Evolutionary conservation across 306 rosid species (phyloP).

Genomic region (Clitoria ternatea): DNA sequence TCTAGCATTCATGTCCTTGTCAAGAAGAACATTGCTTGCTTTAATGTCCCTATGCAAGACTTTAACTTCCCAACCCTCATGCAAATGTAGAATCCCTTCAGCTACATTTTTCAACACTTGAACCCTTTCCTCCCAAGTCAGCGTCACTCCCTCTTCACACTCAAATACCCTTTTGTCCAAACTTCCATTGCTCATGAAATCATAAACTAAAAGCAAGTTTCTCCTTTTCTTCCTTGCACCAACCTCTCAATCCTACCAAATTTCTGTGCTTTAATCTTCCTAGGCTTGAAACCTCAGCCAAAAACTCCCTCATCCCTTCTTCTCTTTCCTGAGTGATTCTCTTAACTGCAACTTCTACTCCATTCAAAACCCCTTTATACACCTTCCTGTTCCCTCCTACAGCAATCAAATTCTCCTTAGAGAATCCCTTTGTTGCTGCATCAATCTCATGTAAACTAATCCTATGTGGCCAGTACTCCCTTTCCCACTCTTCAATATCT

Average conservation of each 20-base stretch:
- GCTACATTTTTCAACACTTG: constrained; percentile 56
- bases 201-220: constrained; percentile 55
- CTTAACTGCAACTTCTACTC: constrained; percentile 58
- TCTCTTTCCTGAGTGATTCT: constrained; percentile 42
- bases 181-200: constrained; percentile 66
- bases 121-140: constrained; percentile 55
- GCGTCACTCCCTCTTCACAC: constrained; percentile 31
- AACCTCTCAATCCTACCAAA: constrained; percentile 59
- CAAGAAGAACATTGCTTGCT: constrained; percentile 61
- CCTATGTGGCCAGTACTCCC: constrained; percentile 67
- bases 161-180: constrained; percentile 58
- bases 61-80: constrained; percentile 70
- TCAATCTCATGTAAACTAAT: constrained; percentile 46
- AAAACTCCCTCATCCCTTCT: constrained; percentile 58
- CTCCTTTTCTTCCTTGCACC: constrained; percentile 64
- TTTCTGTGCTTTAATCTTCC: constrained; percentile 69
- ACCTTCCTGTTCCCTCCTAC: constrained; percentile 56
- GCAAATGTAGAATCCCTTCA: constrained; percentile 49
- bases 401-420: constrained; percentile 47
- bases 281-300: constrained; percentile 65
- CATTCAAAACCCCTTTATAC: constrained; percentile 50
- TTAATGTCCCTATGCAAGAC: constrained; percentile 69
- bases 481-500: constrained; percentile 61
- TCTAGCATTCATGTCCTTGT: constrained; percentile 62
- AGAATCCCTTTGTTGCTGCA: constrained; percentile 51